Conservation (phyloP, 2,329 filamentous ascomycete genomes). For the Cladosporium sphaerospermum region DNA sequence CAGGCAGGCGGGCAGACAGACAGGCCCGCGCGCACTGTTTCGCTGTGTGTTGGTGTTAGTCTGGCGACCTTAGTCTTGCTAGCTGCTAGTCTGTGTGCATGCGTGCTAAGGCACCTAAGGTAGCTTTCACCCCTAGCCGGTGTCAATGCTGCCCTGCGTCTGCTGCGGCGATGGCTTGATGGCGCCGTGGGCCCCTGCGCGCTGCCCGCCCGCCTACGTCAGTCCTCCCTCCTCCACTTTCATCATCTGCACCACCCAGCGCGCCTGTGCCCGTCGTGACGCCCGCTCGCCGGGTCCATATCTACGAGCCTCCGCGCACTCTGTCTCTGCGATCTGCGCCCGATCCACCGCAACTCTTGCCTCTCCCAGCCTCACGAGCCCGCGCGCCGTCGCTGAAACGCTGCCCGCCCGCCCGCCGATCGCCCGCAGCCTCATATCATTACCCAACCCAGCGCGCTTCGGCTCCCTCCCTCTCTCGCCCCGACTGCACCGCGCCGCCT, state of each 20-base stretch:
- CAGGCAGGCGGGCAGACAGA: no score
- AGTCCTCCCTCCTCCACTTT: background rate
- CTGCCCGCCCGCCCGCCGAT: background rate
- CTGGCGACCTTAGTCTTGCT: no score
- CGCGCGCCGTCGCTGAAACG: background rate
- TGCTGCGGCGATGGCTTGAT: background rate
- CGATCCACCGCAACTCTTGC: constrained; percentile 8
- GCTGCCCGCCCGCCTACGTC: background rate
- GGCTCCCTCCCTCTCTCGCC: background rate
- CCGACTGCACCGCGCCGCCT: constrained; percentile 15
- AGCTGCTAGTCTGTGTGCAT: no score
- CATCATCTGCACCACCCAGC: constrained; percentile 4
- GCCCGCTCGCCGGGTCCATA: background rate
- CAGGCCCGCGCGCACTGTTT: no score
- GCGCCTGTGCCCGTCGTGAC: background rate
- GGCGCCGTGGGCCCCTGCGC: background rate
- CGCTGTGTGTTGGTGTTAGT: no score
- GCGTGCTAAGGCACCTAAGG: no score
- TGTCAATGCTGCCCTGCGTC: background rate
- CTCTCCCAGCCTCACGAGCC: constrained; percentile 4
- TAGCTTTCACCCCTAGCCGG: no score
- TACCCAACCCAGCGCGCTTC: constrained; percentile 10
- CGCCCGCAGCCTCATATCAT: constrained; percentile 2
- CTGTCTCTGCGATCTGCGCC: constrained; percentile 1
- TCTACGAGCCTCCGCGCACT: constrained; percentile 4